Conservation (phyloP, 2,329 filamentous ascomycete genomes). For the Penicillium sp. region DNA sequence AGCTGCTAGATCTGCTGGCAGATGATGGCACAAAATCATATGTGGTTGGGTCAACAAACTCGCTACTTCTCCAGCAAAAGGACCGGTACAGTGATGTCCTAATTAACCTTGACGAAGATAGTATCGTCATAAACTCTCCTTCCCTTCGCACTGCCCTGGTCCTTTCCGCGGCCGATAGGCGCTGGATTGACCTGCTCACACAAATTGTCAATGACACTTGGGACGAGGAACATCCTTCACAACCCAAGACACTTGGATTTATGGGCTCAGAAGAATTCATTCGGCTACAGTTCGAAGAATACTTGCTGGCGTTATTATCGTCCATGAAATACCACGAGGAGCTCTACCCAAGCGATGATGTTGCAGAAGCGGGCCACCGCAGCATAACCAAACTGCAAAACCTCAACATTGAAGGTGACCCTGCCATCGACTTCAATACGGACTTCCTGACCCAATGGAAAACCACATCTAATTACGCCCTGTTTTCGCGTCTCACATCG, state of each 20-base stretch:
- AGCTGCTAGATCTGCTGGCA: conserved; percentile 90
- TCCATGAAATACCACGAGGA: conserved; percentile 85
- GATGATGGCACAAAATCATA: conserved; percentile 96
- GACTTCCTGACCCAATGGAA: conserved; percentile 89
- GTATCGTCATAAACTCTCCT: conserved; percentile 76
- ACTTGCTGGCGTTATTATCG: conserved; percentile 82
- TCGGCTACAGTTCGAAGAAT: conserved; percentile 93
- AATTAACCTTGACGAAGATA: conserved; percentile 90
- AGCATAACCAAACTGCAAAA: conserved; percentile 53
- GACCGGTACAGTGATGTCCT: conserved; percentile 95
- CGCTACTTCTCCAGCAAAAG: conserved; percentile 85
- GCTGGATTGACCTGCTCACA: conserved; percentile 95
- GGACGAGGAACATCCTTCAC: conserved; percentile 84
- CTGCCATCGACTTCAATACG: conserved; percentile 73
- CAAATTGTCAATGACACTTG: conserved; percentile 94
- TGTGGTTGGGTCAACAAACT: conserved; percentile 95
- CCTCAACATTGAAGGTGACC: conserved; percentile 72
- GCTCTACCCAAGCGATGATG: conserved; percentile 51
- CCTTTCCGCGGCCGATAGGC: conserved; percentile 80
- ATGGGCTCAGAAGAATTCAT: conserved; percentile 97
- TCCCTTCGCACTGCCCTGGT: conserved; percentile 72
- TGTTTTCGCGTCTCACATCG: conserved; percentile 72
- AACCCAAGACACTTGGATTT: conserved; percentile 93
- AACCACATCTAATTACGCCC: conserved; percentile 82
- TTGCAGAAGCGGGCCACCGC: conserved; percentile 42